A percentile compares a stretch with the other conserved stretches of the same genome.
These are phyloP conservation scores for Heterobasidion occidentale DNA, from an alignment of 1,284 basidiomycete species.

Conservation along the genomic window DNA sequence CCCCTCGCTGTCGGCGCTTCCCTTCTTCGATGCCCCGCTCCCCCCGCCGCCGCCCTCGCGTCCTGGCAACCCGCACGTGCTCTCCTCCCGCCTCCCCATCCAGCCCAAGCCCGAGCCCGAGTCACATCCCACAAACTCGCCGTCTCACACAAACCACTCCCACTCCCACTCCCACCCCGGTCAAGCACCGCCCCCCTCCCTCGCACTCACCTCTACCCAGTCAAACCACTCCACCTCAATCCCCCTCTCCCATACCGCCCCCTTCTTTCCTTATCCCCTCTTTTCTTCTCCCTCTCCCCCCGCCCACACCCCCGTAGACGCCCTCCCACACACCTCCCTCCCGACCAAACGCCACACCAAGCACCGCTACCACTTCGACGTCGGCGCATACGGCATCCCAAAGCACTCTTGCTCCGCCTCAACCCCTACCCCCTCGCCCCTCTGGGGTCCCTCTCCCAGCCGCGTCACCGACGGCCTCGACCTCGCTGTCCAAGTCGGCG, in stretches of 20 bases:
- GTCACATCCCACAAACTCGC: constrained; percentile 13
- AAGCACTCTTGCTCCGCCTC: constrained; percentile 25
- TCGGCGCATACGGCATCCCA: constrained; percentile 68
- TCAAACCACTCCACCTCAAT: constrained; percentile 27
- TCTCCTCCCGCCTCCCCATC: constrained; percentile 37
- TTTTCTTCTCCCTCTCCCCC: constrained; percentile 13
- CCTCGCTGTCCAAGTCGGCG: constrained; percentile 69
- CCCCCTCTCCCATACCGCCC: constrained; percentile 29
- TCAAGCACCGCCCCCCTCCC: constrained; percentile 27
- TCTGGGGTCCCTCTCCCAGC: constrained; percentile 7
- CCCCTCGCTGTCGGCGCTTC: constrained; percentile 23
- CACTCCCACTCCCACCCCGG: constrained; percentile 11
- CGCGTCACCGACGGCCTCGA: constrained; percentile 24
- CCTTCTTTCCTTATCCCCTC: constrained; percentile 19
- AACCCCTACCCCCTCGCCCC: constrained; percentile 17
- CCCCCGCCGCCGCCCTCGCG: constrained; percentile 23
- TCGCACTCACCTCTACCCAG: constrained; percentile 34
- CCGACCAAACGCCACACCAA: constrained; percentile 29
- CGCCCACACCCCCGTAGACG: constrained; percentile 18
- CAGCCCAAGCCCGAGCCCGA: constrained; percentile 39
- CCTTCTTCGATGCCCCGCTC: constrained; percentile 26
- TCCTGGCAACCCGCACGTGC: constrained; percentile 31
- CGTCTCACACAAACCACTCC: constrained; percentile 7
- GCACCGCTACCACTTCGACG: constrained; percentile 52
- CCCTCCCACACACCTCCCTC: constrained; percentile 15